phyloP scores from a whole-genome alignment of 176 grass and related monocot genomes.

The Avena insularis region DNA sequence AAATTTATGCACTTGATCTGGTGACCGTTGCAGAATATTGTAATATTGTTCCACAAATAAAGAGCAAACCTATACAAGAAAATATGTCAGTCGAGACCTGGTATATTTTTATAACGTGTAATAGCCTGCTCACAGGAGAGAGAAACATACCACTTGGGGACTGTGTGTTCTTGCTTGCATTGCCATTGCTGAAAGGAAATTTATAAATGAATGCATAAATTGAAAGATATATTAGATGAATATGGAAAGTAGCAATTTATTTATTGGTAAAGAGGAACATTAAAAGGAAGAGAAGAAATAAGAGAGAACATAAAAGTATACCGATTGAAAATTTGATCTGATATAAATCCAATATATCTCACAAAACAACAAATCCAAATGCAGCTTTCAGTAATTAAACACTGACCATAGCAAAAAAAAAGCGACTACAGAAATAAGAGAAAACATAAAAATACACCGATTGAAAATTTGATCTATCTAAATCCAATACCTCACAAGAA shows the following conservation, averaged over 20 bases:
- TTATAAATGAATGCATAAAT: neutral
- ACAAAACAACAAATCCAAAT: neutral
- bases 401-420: neutral
- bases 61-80: slow-evolving; percentile 58
- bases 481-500: no score
- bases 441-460: no score
- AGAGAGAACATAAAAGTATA: neutral
- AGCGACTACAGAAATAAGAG: no score
- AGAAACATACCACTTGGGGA: slow-evolving; percentile 54
- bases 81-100: neutral
- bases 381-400: neutral
- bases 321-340: neutral
- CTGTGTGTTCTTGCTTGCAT: slow-evolving; percentile 35
- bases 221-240: slow-evolving; percentile 2
- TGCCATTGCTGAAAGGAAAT: slow-evolving; percentile 55
- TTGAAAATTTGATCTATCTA: no score
- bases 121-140: neutral
- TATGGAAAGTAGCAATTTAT: neutral
- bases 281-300: neutral
- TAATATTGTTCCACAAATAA: slow-evolving; percentile 92
- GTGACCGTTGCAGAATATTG: slow-evolving; percentile 60
- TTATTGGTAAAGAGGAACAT: neutral
- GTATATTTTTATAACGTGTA: neutral
- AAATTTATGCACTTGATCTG: slow-evolving; percentile 78
- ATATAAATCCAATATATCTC: neutral